These are phyloP conservation scores for Backusella parvicylindrica DNA, from an alignment of 192 early-diverging fungal genomes.

Conservation along the genomic window DNA sequence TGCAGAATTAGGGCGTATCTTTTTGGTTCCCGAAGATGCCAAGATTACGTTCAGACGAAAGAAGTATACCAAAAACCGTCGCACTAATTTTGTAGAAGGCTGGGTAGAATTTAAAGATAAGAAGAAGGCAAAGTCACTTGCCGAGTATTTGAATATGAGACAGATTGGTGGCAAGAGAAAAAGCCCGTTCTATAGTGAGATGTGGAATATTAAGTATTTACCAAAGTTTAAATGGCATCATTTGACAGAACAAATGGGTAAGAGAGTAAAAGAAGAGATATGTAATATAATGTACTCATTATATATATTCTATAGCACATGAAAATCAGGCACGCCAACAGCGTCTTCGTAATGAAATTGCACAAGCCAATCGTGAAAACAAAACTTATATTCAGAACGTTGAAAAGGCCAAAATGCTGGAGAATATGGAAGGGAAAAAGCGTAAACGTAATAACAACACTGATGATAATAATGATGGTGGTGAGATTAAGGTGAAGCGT, in stretches of 20 bases:
- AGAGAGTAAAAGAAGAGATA: background rate
- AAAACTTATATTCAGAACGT: conserved; percentile 88
- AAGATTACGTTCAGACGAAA: conserved; percentile 73
- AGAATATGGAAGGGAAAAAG: conserved; percentile 72
- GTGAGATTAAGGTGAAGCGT: conserved; percentile 31
- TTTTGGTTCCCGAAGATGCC: conserved; percentile 79
- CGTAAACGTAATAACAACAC: conserved; percentile 36
- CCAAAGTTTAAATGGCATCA: conserved; percentile 97
- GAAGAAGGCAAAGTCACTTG: conserved; percentile 76
- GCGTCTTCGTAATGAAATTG: conserved; percentile 77
- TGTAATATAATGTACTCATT: background rate
- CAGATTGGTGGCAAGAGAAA: conserved; percentile 87
- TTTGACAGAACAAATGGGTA: conserved; percentile 89
- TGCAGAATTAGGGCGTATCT: conserved; percentile 80
- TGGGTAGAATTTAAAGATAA: conserved; percentile 98
- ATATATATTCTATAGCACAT: conserved; percentile 43
- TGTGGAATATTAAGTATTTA: conserved; percentile 97
- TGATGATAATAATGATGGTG: background rate
- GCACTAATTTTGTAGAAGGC: conserved; percentile 87
- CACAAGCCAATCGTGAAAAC: conserved; percentile 81
- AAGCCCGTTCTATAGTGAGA: conserved; percentile 84
- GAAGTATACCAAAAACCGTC: conserved; percentile 84
- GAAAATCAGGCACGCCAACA: conserved; percentile 77
- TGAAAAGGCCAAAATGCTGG: conserved; percentile 82
- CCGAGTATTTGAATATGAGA: conserved; percentile 74